Evolutionary conservation across 2,329 filamentous ascomycete genomes (phyloP).

Genomic region (Emericellopsis atlantica): DNA sequence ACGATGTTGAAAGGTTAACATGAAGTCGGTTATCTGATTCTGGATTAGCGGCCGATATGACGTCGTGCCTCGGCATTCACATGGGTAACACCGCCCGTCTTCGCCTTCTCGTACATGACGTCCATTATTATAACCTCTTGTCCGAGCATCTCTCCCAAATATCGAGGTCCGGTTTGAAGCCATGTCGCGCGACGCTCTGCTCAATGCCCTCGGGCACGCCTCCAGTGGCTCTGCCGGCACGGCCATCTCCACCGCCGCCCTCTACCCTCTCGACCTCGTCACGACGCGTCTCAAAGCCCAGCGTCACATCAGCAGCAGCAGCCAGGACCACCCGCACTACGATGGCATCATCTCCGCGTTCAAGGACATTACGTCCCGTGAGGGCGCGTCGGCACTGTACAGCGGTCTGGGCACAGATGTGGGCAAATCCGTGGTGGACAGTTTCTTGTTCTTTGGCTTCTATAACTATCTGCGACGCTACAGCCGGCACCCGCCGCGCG

Average conservation of each 20-base stretch:
- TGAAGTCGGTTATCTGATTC: neutral
- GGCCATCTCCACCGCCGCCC: conserved; percentile 62
- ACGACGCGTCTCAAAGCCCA: conserved; percentile 76
- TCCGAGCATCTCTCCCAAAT: neutral
- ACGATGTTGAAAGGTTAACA: neutral
- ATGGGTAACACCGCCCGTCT: too few species aligned
- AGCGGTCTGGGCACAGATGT: conserved; percentile 51
- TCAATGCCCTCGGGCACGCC: conserved; percentile 72
- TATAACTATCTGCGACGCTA: conserved; percentile 45
- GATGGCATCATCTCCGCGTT: conserved; percentile 56
- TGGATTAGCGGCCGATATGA: conserved; percentile 1
- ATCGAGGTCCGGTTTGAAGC: neutral
- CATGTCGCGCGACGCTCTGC: conserved; percentile 14
- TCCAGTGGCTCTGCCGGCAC: conserved; percentile 68
- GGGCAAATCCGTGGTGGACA: conserved; percentile 57
- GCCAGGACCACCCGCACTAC: conserved; percentile 36
- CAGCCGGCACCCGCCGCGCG: conserved; percentile 30
- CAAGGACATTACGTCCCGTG: conserved; percentile 54
- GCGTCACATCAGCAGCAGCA: conserved; percentile 34
- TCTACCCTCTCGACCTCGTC: conserved; percentile 74
- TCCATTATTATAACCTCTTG: neutral
- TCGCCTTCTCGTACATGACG: too few species aligned
- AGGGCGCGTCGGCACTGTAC: conserved; percentile 68
- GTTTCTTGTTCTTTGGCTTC: conserved; percentile 76
- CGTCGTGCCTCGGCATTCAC: conserved; percentile 2